Evolutionary conservation across 345 rosid species (phyloP).

Genomic region (Capsella bursapastoris): DNA sequence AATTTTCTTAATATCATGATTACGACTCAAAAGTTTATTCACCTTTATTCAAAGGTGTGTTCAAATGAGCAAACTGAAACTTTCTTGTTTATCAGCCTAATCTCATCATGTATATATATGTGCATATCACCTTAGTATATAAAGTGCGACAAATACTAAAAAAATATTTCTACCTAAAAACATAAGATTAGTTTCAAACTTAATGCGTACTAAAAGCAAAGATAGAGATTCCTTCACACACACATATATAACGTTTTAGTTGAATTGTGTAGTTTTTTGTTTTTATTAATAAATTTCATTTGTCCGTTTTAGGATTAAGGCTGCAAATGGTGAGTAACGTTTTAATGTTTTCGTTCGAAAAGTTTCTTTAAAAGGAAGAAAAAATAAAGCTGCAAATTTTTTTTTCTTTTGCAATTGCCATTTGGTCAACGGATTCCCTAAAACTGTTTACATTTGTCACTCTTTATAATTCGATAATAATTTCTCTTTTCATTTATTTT

Average conservation of each 20-base stretch:
- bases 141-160: not conserved
- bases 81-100: constrained; percentile 6
- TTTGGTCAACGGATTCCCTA: constrained; percentile 31
- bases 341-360: constrained; percentile 19
- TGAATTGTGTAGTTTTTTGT: not conserved
- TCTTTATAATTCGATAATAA: not conserved
- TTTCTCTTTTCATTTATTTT: not conserved
- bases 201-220: not conserved
- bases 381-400: constrained; percentile 6
- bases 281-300: not conserved
- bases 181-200: constrained; percentile 30
- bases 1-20: constrained; percentile 25
- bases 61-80: constrained; percentile 11
- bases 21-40: constrained; percentile 21
- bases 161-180: constrained; percentile 11
- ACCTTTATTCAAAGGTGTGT: constrained; percentile 21
- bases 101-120: constrained; percentile 25
- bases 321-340: constrained; percentile 31
- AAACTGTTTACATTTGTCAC: constrained; percentile 2
- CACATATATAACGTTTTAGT: not conserved
- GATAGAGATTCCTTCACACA: not conserved
- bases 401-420: not conserved
- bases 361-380: constrained; percentile 15
- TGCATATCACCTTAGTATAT: constrained; percentile 21
- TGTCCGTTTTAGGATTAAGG: constrained; percentile 29